phyloP scores from a whole-genome alignment of 805 yeast genomes.

The Yamadazyma takamatsuzukensis region DNA sequence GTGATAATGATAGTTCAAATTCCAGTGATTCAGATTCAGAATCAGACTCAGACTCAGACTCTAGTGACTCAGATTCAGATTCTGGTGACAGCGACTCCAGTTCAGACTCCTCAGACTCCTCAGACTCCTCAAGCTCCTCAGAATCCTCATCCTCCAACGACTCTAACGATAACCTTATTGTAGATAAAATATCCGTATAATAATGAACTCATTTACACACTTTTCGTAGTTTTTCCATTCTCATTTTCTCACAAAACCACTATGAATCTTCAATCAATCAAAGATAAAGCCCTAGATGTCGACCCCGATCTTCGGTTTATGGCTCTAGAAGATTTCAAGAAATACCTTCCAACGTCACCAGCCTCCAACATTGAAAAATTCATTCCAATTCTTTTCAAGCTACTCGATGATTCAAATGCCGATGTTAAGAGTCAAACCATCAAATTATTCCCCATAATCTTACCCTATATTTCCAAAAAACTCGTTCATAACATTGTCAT shows the following conservation, averaged over 20 bases:
- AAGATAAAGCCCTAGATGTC: constrained; percentile 52
- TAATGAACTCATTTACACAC: no score
- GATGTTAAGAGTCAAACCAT: constrained; percentile 77
- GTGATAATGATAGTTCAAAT: background rate
- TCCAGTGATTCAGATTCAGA: background rate
- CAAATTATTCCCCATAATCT: constrained; percentile 41
- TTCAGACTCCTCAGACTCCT: constrained; percentile 2
- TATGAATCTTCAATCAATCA: constrained; percentile 24
- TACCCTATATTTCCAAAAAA: constrained; percentile 33
- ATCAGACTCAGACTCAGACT: background rate
- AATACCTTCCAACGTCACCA: constrained; percentile 28
- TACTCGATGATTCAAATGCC: constrained; percentile 57
- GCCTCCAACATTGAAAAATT: constrained; percentile 28
- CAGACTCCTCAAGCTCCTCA: constrained; percentile 2
- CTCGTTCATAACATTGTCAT: constrained; percentile 26
- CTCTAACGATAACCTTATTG: constrained; percentile 6
- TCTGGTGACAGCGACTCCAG: background rate
- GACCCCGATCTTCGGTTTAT: constrained; percentile 83
- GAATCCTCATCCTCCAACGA: constrained; percentile 1
- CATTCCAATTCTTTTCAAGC: constrained; percentile 36
- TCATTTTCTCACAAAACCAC: constrained; percentile 2
- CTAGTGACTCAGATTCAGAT: constrained; percentile 1
- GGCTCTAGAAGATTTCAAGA: constrained; percentile 75
- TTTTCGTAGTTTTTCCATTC: background rate
- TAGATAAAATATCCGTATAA: constrained; percentile 5